These are phyloP conservation scores for Yamadazyma akitaensis DNA, from an alignment of 805 yeast genomes.

Conservation along the genomic window DNA sequence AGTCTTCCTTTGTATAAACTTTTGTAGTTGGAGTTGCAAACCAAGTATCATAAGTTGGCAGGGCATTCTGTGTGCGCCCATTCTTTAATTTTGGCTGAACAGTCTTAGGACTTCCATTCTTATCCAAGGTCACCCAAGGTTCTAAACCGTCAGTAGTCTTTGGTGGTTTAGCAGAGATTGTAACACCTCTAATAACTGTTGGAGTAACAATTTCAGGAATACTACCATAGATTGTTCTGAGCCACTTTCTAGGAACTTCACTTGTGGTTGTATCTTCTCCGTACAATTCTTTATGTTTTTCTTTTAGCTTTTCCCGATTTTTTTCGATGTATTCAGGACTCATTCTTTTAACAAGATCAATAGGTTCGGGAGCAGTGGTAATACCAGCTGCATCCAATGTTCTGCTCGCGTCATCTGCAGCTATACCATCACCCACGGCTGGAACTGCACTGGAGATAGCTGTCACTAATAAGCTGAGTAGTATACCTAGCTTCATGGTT, in stretches of 20 bases:
- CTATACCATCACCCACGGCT: not conserved
- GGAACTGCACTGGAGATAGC: not conserved
- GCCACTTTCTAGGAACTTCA: constrained; percentile 58
- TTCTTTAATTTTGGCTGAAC: constrained; percentile 71
- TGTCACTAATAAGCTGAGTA: not conserved
- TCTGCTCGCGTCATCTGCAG: not conserved
- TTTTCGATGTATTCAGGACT: constrained; percentile 12
- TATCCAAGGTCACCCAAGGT: constrained; percentile 78
- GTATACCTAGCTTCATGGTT: not conserved
- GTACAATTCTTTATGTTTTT: constrained; percentile 2
- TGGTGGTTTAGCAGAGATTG: constrained; percentile 68
- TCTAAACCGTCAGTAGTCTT: constrained; percentile 64
- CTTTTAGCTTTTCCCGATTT: constrained; percentile 8
- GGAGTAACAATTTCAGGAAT: constrained; percentile 60
- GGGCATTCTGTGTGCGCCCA: constrained; percentile 62
- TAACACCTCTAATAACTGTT: constrained; percentile 60
- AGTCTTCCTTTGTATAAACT: constrained; percentile 54
- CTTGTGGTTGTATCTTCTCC: constrained; percentile 11
- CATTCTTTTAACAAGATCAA: constrained; percentile 11
- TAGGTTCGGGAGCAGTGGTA: constrained; percentile 5
- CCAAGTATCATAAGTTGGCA: constrained; percentile 73
- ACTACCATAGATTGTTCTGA: constrained; percentile 61
- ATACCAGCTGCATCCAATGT: not conserved
- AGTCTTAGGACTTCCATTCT: constrained; percentile 77
- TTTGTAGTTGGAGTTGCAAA: constrained; percentile 67